Evolutionary conservation across 1,139 yeast species (phyloP), one percentile per base, ranked within the genome.

Genomic region (Yamadazyma triangularis): DNA sequence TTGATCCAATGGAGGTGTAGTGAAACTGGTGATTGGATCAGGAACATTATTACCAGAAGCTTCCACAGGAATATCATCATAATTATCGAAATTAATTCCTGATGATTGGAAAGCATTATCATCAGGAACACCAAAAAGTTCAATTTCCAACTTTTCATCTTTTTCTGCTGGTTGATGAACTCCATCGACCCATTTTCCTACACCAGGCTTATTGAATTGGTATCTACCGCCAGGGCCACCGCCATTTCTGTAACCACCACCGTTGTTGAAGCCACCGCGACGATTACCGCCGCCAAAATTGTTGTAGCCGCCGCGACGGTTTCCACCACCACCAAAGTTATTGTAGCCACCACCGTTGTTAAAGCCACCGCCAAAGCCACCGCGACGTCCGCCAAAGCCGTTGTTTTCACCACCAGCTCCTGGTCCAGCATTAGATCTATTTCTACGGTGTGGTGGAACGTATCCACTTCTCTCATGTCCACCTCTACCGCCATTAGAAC

Each of bases 21-120:
- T 84, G 64, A 93, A 93, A 36, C 84, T 67, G 42, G 81, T 67
- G 50, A 93, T 84, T 42, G 97, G 89, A 53, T 89, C 97, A 38
- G 98, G 98, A 34, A 88, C 96, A 41, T 84, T 78, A 29, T 83
- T 85, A 65, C 99, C 99, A 30, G 95, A 70, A 30, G 96, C 99
- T 64, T 91, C 97, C 45, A 91, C 96, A 40, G 98, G 98, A 46
- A 93, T 91, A 39, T 91, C 97, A 58, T 91, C 98, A 63, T 93
- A 91, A 70, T 87, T 88, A 62, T 91, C 99, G 56, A 91, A 91
- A 71, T 91, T 91, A 66, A 91, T 93, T 71, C 99, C 99, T 28
- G 96, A 85, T 30, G 94, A 81, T 70, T 85, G 96, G 73, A 80
- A 79, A 28, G 61, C 60, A 35, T 87, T 64, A 58, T 88, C 97